Evolutionary conservation across 192 early-diverging fungal genomes (phyloP).

Genomic region (Podochytrium sp.): DNA sequence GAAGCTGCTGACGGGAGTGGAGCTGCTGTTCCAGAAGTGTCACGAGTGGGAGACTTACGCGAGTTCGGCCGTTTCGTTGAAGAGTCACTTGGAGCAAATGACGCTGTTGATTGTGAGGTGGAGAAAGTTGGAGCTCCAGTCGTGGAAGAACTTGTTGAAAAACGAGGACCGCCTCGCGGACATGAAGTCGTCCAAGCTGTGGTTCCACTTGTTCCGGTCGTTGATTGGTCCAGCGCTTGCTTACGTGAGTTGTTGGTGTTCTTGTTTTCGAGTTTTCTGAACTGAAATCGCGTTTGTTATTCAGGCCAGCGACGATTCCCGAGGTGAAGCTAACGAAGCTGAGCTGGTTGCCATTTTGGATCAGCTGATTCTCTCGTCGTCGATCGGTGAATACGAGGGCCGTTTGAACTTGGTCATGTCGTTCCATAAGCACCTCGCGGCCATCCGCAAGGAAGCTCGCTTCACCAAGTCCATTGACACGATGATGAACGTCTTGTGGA

Average conservation of each 20-base stretch:
- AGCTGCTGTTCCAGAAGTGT: slow-evolving; percentile 83
- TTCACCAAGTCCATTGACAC: slow-evolving; percentile 3
- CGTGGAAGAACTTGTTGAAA: slow-evolving; percentile 86
- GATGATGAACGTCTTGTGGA: slow-evolving; percentile 60
- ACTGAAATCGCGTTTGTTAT: neutral
- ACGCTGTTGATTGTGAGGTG: slow-evolving; percentile 80
- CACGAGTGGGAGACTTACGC: slow-evolving; percentile 96
- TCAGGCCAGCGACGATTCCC: slow-evolving; percentile 6
- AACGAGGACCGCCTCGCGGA: slow-evolving; percentile 77
- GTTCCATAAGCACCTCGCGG: slow-evolving; percentile 61
- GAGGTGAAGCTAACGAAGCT: neutral
- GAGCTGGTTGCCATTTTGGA: slow-evolving; percentile 67
- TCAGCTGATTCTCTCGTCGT: slow-evolving; percentile 77
- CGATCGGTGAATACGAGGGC: slow-evolving; percentile 77
- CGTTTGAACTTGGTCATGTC: slow-evolving; percentile 73
- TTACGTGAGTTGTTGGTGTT: slow-evolving; percentile 19
- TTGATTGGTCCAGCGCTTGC: slow-evolving; percentile 36
- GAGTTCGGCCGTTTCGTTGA: slow-evolving; percentile 76
- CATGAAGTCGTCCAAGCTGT: slow-evolving; percentile 72
- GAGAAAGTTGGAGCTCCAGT: slow-evolving; percentile 88
- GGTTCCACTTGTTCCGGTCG: slow-evolving; percentile 83
- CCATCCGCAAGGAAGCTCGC: slow-evolving; percentile 22
- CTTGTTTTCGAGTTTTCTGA: neutral
- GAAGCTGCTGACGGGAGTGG: slow-evolving; percentile 87
- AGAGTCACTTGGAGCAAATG: slow-evolving; percentile 68